These are phyloP conservation scores for Graphilbum fragrans DNA, from an alignment of 2,329 filamentous ascomycete species.

Conservation along the genomic window DNA sequence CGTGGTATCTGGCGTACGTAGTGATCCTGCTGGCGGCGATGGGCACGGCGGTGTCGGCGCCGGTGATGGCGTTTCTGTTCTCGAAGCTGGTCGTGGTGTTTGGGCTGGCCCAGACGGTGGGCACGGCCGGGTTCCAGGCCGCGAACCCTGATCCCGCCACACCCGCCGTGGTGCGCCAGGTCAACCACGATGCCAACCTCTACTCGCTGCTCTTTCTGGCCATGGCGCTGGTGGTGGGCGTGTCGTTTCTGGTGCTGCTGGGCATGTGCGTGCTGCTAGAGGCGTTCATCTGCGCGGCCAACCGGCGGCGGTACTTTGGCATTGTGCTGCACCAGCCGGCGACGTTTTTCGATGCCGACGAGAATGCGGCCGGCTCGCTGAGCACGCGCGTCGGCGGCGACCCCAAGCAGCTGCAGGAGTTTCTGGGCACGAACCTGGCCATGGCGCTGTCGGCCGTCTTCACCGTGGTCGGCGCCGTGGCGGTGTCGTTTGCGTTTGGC, in stretches of 20 bases:
- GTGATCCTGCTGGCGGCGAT: slow-evolving; percentile 35
- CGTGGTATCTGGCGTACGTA: slow-evolving; percentile 35
- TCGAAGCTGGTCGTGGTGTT: slow-evolving; percentile 41
- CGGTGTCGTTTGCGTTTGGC: slow-evolving; percentile 58
- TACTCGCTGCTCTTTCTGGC: slow-evolving; percentile 56
- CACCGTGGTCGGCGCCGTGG: slow-evolving; percentile 50
- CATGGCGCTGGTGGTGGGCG: slow-evolving; percentile 38
- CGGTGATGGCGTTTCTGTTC: slow-evolving; percentile 43
- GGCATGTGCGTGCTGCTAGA: slow-evolving; percentile 28
- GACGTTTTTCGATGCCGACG: slow-evolving; percentile 47
- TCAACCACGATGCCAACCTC: slow-evolving; percentile 28
- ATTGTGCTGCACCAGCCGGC: slow-evolving; percentile 48
- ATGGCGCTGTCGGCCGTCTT: slow-evolving; percentile 52
- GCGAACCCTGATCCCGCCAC: too few species aligned
- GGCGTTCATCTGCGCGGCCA: slow-evolving; percentile 35
- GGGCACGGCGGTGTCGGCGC: slow-evolving; percentile 29
- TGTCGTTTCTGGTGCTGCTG: slow-evolving; percentile 39
- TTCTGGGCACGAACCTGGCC: slow-evolving; percentile 51
- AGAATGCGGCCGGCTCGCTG: slow-evolving; percentile 47
- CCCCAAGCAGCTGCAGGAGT: slow-evolving; percentile 47
- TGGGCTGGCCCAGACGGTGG: too few species aligned
- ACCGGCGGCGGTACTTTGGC: slow-evolving; percentile 49
- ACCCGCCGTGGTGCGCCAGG: too few species aligned
- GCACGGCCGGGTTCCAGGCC: too few species aligned
- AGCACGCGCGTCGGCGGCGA: slow-evolving; percentile 44